Conservation (phyloP, 257 asterid genomes). For the Hygrophila difformis region DNA sequence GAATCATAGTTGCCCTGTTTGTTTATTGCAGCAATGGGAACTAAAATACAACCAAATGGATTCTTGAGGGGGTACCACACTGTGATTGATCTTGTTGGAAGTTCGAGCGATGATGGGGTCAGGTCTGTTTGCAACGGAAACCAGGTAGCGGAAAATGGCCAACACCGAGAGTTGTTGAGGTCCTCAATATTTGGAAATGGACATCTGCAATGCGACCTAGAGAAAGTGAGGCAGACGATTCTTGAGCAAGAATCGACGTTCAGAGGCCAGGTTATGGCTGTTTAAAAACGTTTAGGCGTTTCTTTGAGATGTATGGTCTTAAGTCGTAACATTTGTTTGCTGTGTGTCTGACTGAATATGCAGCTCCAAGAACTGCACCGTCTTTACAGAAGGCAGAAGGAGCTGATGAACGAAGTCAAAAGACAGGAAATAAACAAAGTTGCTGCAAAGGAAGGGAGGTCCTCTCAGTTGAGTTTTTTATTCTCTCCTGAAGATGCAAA, state of each 20-base stretch:
- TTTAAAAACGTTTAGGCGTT: too few species aligned
- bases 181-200: slow-evolving; percentile 15
- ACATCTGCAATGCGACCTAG: slow-evolving; percentile 26
- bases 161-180: slow-evolving; percentile 18
- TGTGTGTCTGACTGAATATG: slow-evolving; percentile 11
- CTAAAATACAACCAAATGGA: slow-evolving; percentile 43
- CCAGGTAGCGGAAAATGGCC: slow-evolving; percentile 21
- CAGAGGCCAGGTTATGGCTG: slow-evolving; percentile 74
- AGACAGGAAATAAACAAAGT: slow-evolving; percentile 15
- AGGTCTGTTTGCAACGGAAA: slow-evolving; percentile 30
- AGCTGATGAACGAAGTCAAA: slow-evolving; percentile 50
- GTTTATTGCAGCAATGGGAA: slow-evolving; percentile 66
- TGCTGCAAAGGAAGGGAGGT: slow-evolving; percentile 21
- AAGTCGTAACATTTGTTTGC: neutral
- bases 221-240: slow-evolving; percentile 49
- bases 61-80: slow-evolving; percentile 26
- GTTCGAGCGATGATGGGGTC: slow-evolving; percentile 19
- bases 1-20: too few species aligned
- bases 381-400: slow-evolving; percentile 52
- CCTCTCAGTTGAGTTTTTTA: slow-evolving; percentile 6
- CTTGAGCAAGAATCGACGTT: slow-evolving; percentile 59
- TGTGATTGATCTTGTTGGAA: slow-evolving; percentile 31
- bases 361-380: slow-evolving; percentile 89
- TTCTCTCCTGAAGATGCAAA: slow-evolving; percentile 19
- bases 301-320: neutral